Evolutionary conservation across 1,284 basidiomycete species (phyloP).

Genomic region (Ganoderma lucidum): DNA sequence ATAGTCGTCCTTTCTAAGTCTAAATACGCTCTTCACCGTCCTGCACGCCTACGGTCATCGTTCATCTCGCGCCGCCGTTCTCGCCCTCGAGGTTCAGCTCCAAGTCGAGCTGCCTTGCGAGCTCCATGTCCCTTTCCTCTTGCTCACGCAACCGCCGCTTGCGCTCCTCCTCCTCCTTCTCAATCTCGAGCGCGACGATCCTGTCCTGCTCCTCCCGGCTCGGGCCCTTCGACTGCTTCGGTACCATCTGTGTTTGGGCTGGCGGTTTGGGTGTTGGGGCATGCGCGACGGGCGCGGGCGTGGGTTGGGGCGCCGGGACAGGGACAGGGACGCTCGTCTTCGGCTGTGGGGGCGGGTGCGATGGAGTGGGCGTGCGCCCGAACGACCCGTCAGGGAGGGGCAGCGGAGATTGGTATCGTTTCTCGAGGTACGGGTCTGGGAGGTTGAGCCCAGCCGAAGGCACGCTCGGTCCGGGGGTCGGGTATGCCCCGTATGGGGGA

Average conservation of each 20-base stretch:
- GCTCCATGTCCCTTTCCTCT: slow-evolving; percentile 44
- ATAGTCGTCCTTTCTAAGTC: not conserved
- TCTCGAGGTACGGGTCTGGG: slow-evolving; percentile 51
- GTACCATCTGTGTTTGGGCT: slow-evolving; percentile 4
- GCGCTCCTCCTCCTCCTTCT: slow-evolving; percentile 48
- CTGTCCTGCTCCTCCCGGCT: slow-evolving; percentile 37
- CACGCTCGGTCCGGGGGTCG: not conserved
- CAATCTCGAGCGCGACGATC: slow-evolving; percentile 37
- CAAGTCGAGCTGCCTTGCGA: slow-evolving; percentile 45
- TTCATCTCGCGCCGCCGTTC: slow-evolving; percentile 1
- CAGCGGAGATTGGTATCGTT: slow-evolving; percentile 56
- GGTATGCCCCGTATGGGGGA: not conserved
- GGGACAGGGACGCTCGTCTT: not conserved
- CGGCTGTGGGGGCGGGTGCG: slow-evolving; percentile 13
- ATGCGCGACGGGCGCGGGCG: slow-evolving; percentile 3
- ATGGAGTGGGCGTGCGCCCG: not conserved
- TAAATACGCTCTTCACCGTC: not conserved
- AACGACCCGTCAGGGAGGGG: slow-evolving; percentile 49
- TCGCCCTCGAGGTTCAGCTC: slow-evolving; percentile 42
- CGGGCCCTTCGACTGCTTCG: slow-evolving; percentile 11
- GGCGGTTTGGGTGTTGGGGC: not conserved
- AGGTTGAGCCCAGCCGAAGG: slow-evolving; percentile 32
- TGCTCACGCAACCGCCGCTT: slow-evolving; percentile 42
- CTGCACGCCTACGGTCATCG: not conserved
- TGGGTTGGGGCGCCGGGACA: not conserved